phyloP scores from a whole-genome alignment of 345 rosid genomes.

The Schrenkiella parvula region DNA sequence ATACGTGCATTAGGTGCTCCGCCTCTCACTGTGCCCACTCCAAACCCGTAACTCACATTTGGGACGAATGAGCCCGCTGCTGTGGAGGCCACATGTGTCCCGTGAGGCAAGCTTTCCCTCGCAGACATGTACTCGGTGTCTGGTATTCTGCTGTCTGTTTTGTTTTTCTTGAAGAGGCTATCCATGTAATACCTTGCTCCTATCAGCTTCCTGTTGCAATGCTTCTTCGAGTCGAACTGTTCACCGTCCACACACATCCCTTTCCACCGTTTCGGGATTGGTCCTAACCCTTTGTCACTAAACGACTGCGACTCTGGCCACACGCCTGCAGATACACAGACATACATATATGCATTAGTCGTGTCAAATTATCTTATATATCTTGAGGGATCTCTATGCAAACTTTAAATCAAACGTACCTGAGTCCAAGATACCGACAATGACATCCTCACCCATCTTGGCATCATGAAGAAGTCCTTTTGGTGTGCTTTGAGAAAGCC shows the following conservation, averaged over 20 bases:
- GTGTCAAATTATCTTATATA: neutral
- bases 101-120: slow-evolving; percentile 49
- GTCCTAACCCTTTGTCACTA: slow-evolving; percentile 20
- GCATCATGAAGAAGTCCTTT: slow-evolving; percentile 35
- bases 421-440: slow-evolving; percentile 61
- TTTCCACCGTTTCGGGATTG: slow-evolving; percentile 26
- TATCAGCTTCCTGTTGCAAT: slow-evolving; percentile 49
- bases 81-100: slow-evolving; percentile 52
- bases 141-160: slow-evolving; percentile 16
- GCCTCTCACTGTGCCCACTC: slow-evolving; percentile 42
- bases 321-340: slow-evolving; percentile 1
- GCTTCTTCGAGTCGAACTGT: slow-evolving; percentile 10
- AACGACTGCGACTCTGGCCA: slow-evolving; percentile 21
- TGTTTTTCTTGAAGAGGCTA: slow-evolving; percentile 12
- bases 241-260: slow-evolving; percentile 20
- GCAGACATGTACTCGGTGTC: slow-evolving; percentile 40
- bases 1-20: slow-evolving; percentile 51
- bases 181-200: slow-evolving; percentile 46
- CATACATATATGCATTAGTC: neutral
- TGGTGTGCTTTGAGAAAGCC: slow-evolving; percentile 38
- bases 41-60: slow-evolving; percentile 41
- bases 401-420: slow-evolving; percentile 25
- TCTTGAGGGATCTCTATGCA: neutral
- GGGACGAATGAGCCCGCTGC: slow-evolving; percentile 44
- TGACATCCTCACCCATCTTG: slow-evolving; percentile 60